Base-by-base conservation (phyloP, 345 rosid species). In the Ricinus communis region DNA sequence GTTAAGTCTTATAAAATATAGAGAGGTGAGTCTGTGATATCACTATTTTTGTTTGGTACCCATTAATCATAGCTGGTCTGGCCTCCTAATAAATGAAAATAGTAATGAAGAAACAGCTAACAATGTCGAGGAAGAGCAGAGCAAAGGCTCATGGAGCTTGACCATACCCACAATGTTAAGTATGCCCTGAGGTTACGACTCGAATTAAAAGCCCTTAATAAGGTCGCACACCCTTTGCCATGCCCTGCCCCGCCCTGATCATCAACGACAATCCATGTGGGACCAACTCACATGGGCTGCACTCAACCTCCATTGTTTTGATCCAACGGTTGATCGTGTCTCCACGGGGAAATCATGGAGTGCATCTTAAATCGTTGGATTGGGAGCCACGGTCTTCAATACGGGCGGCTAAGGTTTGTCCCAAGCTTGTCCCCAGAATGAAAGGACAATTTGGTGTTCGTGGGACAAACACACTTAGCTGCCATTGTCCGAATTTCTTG, bases 191-290 rank as follows among this genome's bases (percentile, higher is more conserved):
- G 51, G 13, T 0, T 10, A 13, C 21, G 6, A 27, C 38, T 25
- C 27, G 59, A 25, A 56, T 33, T 30, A 65, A 5, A 54, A 33
- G 22, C 18, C 38, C 31, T 0, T 50, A 36, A 43, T 4, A 60
- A 14, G 30, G 49, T 38, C 24, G 28, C 45, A 3, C 49, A 40
- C 53, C 67, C 67, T 38, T 66, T 10, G 13, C 57, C 9, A 53
- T 53, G 25, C 12, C 57, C 25, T 53, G 57, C 43, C 40, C 62
- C 13, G 79, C 74, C 78, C 12, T 53, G 49, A 75, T 71, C 67
- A 71, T 80, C 59, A 60, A 67, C 76, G 56, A 80, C 85, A 75
- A 21, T 73, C 76, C 82, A 75, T 62, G 84, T 84, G 83, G 84
- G 54, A 70, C 78, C 81, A 67, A 66, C 33, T 60, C 76, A 79